Percentiles rank a stretch among this genome's conserved stretches.
These are phyloP conservation scores for Cladosporium sphaerospermum DNA, from an alignment of 2,329 filamentous ascomycete species.

Conservation along the genomic window DNA sequence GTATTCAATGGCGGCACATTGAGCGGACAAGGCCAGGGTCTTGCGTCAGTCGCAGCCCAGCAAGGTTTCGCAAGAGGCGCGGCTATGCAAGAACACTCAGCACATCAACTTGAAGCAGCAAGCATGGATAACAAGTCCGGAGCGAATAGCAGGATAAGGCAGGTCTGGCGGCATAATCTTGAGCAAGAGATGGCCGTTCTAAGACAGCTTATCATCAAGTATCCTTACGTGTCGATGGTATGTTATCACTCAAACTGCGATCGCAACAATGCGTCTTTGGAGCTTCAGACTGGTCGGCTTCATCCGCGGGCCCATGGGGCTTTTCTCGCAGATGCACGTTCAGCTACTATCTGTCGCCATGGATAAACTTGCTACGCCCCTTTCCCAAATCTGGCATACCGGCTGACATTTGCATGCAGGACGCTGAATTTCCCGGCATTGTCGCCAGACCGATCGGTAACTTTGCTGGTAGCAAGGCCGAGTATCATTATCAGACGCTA, in stretches of 20 bases:
- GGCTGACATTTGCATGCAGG: constrained; percentile 48
- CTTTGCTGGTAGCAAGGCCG: constrained; percentile 81
- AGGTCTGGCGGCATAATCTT: constrained; percentile 92
- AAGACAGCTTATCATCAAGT: constrained; percentile 77
- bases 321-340: too few relatives aligned
- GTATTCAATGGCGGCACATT: constrained; percentile 27
- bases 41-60: constrained; percentile 80
- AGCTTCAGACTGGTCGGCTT: neutral
- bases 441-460: constrained; percentile 91
- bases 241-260: constrained; percentile 30
- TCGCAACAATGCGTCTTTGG: neutral
- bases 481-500: constrained; percentile 97
- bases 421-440: constrained; percentile 97
- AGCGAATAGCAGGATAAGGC: constrained; percentile 75
- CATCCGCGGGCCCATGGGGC: neutral
- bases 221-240: constrained; percentile 97
- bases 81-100: constrained; percentile 43
- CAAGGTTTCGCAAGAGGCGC: constrained; percentile 79
- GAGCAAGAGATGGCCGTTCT: constrained; percentile 84
- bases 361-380: too few relatives aligned
- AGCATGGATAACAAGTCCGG: constrained; percentile 48
- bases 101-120: constrained; percentile 35
- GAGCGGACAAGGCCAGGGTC: constrained; percentile 48
- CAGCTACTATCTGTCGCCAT: too few relatives aligned
- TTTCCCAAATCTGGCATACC: neutral